Evolutionary conservation across 306 rosid species (phyloP).

Genomic region (Erythrophleum fordii): DNA sequence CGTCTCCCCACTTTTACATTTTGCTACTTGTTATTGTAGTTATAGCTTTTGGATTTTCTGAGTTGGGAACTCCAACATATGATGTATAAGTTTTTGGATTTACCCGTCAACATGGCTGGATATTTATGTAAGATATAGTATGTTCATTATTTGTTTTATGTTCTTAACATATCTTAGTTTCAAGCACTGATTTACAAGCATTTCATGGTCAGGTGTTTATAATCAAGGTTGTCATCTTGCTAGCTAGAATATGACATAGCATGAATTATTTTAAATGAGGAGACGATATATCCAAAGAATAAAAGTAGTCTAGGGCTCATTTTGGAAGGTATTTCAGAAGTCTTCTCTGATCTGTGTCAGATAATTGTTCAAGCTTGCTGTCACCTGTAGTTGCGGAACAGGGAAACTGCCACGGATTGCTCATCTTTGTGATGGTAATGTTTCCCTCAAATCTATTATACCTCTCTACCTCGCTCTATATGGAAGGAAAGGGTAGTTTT

Average conservation of each 20-base stretch:
- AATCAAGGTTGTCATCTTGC: background rate
- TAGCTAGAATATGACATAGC: background rate
- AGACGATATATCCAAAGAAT: background rate
- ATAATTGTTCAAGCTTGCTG: background rate
- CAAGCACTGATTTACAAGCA: background rate
- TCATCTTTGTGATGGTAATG: background rate
- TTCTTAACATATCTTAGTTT: background rate
- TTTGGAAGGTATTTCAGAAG: background rate
- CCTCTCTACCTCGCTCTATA: background rate
- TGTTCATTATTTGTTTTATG: background rate
- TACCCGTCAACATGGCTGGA: background rate
- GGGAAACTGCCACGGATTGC: background rate
- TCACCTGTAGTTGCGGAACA: background rate
- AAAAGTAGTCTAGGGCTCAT: background rate
- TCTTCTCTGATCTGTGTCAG: background rate
- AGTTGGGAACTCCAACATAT: background rate
- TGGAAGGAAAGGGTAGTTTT: background rate
- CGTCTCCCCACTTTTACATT: background rate
- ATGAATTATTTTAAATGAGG: background rate
- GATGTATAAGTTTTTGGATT: background rate
- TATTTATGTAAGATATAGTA: background rate
- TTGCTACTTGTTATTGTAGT: background rate
- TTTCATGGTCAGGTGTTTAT: background rate
- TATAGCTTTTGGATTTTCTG: conserved; percentile 13
- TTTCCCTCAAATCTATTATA: background rate